phyloP scores from a whole-genome alignment of 768 basidiomycete genomes.

The Chalciporus piperatus region DNA sequence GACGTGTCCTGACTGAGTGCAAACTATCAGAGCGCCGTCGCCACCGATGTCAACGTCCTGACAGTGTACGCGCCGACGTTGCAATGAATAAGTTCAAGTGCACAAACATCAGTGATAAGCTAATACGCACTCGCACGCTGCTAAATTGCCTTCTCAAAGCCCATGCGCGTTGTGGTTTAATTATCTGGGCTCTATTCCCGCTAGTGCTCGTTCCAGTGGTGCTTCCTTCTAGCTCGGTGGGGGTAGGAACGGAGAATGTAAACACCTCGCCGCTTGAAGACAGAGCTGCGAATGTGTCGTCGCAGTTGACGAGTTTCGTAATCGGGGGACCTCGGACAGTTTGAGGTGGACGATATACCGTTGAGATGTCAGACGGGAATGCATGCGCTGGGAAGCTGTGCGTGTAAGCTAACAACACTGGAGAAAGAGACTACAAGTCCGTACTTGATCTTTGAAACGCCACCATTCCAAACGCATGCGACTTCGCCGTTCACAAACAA shows the following conservation, averaged over 20 bases:
- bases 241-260: conserved; percentile 57
- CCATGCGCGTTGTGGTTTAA: conserved; percentile 91
- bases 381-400: conserved; percentile 70
- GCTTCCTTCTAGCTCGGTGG: conserved; percentile 29
- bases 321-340: conserved; percentile 68
- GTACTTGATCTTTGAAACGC: conserved; percentile 71
- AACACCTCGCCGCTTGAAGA: conserved; percentile 90
- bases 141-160: conserved; percentile 83
- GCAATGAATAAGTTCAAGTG: no score
- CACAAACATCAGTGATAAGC: neutral
- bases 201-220: conserved; percentile 4
- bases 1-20: conserved; percentile 93
- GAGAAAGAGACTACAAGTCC: conserved; percentile 14
- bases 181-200: conserved; percentile 35
- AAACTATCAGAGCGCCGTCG: conserved; percentile 87
- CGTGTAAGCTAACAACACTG: neutral
- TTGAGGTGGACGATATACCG: conserved; percentile 78
- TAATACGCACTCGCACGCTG: conserved; percentile 62
- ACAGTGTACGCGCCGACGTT: neutral
- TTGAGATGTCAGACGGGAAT: conserved; percentile 69
- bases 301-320: conserved; percentile 74
- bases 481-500: conserved; percentile 80
- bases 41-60: conserved; percentile 87
- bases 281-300: conserved; percentile 78
- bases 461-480: conserved; percentile 76